These are phyloP conservation scores for Arachis stenosperma DNA, from an alignment of 306 rosid genomes.

Conservation along the genomic window DNA sequence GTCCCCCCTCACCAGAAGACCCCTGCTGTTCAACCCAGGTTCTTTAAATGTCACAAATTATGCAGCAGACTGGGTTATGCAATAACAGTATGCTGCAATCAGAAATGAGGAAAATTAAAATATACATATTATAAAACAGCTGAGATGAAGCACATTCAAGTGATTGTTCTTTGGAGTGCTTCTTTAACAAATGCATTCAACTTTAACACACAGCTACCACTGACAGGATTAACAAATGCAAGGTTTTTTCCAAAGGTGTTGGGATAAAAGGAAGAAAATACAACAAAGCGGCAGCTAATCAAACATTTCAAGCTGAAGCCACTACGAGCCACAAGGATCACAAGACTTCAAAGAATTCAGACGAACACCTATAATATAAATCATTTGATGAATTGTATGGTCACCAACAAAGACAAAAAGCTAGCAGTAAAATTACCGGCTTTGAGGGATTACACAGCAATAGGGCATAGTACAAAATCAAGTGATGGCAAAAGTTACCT, in stretches of 20 bases:
- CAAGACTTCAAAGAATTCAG: constrained; percentile 7
- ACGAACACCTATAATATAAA: neutral
- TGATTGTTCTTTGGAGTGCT: constrained; percentile 7
- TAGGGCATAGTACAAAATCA: constrained; percentile 18
- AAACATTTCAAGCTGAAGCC: constrained; percentile 25
- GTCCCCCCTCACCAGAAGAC: neutral
- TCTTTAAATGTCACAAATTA: constrained; percentile 7
- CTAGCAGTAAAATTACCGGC: constrained; percentile 11
- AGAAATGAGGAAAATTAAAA: constrained; percentile 16
- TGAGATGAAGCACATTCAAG: constrained; percentile 1
- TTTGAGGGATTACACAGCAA: constrained; percentile 5
- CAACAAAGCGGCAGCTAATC: neutral
- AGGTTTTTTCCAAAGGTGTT: constrained; percentile 1
- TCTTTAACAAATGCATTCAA: neutral
- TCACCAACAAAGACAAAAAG: constrained; percentile 18
- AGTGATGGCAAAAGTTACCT: neutral
- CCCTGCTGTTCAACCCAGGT: constrained; percentile 22
- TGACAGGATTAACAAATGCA: constrained; percentile 22
- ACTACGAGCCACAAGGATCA: constrained; percentile 12
- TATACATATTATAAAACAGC: neutral
- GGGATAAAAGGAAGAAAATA: constrained; percentile 7
- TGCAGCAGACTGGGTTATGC: constrained; percentile 30
- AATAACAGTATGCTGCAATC: neutral
- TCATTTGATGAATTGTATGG: constrained; percentile 18
- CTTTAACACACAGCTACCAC: constrained; percentile 11